Conservation (phyloP, 2,329 filamentous ascomycete species). For the Phaeosphaeria sp. region DNA sequence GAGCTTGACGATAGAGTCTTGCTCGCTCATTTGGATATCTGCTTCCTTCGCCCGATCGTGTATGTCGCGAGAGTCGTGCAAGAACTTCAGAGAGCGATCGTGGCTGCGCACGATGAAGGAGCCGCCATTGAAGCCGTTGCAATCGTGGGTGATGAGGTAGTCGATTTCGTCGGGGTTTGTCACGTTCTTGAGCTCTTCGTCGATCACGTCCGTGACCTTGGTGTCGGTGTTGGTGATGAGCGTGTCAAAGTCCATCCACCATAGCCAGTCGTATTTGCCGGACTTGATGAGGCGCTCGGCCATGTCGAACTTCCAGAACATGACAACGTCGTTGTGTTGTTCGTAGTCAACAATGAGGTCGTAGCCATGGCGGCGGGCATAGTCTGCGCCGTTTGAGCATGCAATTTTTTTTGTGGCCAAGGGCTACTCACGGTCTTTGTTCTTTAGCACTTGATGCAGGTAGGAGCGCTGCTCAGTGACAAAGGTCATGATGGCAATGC, state of each 20-base stretch:
- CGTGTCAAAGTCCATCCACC: conserved; percentile 53
- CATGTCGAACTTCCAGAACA: conserved; percentile 51
- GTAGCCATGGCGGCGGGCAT: conserved; percentile 49
- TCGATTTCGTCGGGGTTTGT: conserved; percentile 44
- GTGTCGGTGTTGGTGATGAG: conserved; percentile 50
- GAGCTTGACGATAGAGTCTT: conserved; percentile 47
- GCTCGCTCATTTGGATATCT: conserved; percentile 42
- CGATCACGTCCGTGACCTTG: conserved; percentile 45
- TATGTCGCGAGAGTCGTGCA: conserved; percentile 38
- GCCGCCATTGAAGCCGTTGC: conserved; percentile 49
- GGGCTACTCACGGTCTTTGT: conserved; percentile 42
- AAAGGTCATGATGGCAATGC: conserved; percentile 46
- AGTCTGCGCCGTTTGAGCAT: conserved; percentile 35
- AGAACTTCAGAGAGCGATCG: conserved; percentile 44
- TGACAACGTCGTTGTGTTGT: conserved; percentile 35
- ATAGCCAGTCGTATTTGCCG: conserved; percentile 50
- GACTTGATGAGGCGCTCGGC: conserved; percentile 43
- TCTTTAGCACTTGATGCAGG: conserved; percentile 45
- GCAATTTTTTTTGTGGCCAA: background rate
- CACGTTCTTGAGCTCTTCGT: conserved; percentile 38
- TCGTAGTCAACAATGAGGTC: conserved; percentile 51
- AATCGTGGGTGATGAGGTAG: conserved; percentile 49
- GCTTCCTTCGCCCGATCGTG: conserved; percentile 28
- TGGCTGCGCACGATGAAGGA: conserved; percentile 47
- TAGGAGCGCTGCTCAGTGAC: conserved; percentile 47